Conservation (phyloP, 768 basidiomycete genomes). For the Tulasnella sp. region DNA sequence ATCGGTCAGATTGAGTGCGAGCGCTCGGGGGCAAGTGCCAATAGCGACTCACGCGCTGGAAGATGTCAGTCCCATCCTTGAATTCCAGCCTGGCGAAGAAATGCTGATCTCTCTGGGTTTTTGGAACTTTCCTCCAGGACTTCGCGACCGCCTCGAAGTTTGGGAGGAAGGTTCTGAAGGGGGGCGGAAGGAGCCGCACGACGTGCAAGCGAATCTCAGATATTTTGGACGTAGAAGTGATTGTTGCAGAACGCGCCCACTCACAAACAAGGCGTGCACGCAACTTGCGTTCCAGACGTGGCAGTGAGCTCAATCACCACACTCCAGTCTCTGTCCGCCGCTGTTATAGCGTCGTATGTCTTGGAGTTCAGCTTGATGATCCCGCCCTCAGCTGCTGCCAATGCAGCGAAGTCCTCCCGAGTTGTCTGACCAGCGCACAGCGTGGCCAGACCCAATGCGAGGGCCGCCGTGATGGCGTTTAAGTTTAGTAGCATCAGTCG, state of each 20-base stretch:
- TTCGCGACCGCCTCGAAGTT: constrained; percentile 69
- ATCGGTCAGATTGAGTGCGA: neutral
- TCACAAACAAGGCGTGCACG: constrained; percentile 88
- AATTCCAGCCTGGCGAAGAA: constrained; percentile 94
- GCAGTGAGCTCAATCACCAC: constrained; percentile 86
- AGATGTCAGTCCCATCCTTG: constrained; percentile 58
- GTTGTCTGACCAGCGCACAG: constrained; percentile 7
- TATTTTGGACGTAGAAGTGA: neutral
- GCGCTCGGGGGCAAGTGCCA: no score
- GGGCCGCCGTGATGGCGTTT: neutral
- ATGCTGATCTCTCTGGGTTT: constrained; percentile 58
- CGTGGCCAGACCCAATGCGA: neutral
- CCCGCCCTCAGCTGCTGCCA: constrained; percentile 65
- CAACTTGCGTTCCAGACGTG: constrained; percentile 53
- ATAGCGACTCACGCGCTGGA: constrained; percentile 72
- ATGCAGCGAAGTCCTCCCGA: constrained; percentile 50
- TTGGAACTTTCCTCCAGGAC: constrained; percentile 60
- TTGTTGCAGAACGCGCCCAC: constrained; percentile 25
- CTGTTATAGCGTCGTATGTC: constrained; percentile 65
- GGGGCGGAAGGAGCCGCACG: no score
- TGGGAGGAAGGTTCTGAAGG: constrained; percentile 69
- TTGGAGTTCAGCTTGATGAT: constrained; percentile 68
- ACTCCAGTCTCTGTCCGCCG: constrained; percentile 73
- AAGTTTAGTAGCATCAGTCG: no score
- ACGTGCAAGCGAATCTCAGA: no score